Evolutionary conservation across 2,329 filamentous ascomycete genomes (phyloP).

Genomic region (Coleophoma crateriformis): DNA sequence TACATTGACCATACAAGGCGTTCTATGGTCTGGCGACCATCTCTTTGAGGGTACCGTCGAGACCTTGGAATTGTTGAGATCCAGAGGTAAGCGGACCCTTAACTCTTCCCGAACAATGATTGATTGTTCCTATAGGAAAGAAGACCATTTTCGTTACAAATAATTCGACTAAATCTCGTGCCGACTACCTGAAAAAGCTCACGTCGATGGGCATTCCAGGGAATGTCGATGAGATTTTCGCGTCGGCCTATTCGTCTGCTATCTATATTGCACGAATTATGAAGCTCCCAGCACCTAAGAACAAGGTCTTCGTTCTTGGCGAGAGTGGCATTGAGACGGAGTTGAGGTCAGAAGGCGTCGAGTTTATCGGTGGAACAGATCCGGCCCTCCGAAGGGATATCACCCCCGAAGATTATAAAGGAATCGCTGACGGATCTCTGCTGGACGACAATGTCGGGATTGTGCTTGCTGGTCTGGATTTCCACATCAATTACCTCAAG

Average conservation of each 20-base stretch:
- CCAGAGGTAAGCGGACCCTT: slow-evolving; percentile 55
- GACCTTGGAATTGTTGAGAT: slow-evolving; percentile 76
- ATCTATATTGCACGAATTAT: slow-evolving; percentile 96
- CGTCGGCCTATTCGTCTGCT: slow-evolving; percentile 83
- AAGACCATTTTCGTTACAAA: slow-evolving; percentile 95
- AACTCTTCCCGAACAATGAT: slow-evolving; percentile 2
- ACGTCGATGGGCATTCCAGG: slow-evolving; percentile 73
- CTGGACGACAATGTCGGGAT: slow-evolving; percentile 86
- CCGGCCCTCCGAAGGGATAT: slow-evolving; percentile 72
- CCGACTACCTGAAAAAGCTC: slow-evolving; percentile 91
- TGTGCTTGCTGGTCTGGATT: slow-evolving; percentile 87
- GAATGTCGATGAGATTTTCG: slow-evolving; percentile 86
- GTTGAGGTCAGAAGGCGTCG: slow-evolving; percentile 70
- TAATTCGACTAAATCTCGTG: slow-evolving; percentile 94
- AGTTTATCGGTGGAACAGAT: slow-evolving; percentile 84
- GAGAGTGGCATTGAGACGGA: slow-evolving; percentile 90
- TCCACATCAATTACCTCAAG: slow-evolving; percentile 94
- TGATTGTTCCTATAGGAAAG: slow-evolving; percentile 57
- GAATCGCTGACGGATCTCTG: slow-evolving; percentile 67
- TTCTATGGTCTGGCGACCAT: slow-evolving; percentile 93
- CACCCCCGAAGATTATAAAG: slow-evolving; percentile 71
- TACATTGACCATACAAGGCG: slow-evolving; percentile 50
- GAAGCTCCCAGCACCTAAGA: slow-evolving; percentile 68
- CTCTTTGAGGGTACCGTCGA: slow-evolving; percentile 81
- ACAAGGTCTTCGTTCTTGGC: slow-evolving; percentile 91